A percentile compares a stretch with the other conserved stretches of the same genome.
Evolutionary conservation across 495 filamentous ascomycete species (phyloP).

Genomic region (Sphaerosporella brunnea): DNA sequence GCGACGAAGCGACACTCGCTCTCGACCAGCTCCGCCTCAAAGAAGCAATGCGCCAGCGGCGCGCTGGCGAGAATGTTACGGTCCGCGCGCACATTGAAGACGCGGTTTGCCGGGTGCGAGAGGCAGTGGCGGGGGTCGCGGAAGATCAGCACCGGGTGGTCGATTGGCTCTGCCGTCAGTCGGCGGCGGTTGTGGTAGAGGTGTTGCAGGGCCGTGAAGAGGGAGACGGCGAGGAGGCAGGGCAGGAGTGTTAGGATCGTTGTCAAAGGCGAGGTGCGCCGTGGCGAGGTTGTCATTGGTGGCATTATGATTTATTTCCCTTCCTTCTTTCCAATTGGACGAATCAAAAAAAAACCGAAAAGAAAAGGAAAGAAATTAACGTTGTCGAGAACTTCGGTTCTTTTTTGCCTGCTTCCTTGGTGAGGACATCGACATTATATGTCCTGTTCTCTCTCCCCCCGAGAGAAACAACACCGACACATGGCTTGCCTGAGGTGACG

Average conservation of each 20-base stretch:
- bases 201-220: not conserved
- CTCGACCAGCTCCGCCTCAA: slow-evolving; percentile 3
- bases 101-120: slow-evolving; percentile 2
- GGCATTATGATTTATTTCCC: too few relatives aligned
- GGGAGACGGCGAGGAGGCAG: slow-evolving; percentile 1
- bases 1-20: not conserved
- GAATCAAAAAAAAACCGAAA: too few relatives aligned
- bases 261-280: not conserved
- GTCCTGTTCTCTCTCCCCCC: too few relatives aligned
- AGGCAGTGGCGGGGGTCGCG: not conserved
- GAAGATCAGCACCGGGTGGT: not conserved
- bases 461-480: too few relatives aligned
- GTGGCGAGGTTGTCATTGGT: not conserved
- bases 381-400: too few relatives aligned
- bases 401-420: too few relatives aligned
- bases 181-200: slow-evolving; percentile 5
- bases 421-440: too few relatives aligned
- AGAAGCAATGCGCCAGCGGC: slow-evolving; percentile 3
- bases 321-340: too few relatives aligned
- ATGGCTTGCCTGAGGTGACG: too few relatives aligned
- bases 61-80: slow-evolving; percentile 4
- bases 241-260: not conserved
- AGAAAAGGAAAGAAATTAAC: too few relatives aligned
- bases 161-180: not conserved
- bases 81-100: slow-evolving; percentile 7